A percentile compares a stretch with the other conserved stretches of the same genome.
Evolutionary conservation across 768 basidiomycete genomes (phyloP).

Genomic region (Clitopilus hobsonii): DNA sequence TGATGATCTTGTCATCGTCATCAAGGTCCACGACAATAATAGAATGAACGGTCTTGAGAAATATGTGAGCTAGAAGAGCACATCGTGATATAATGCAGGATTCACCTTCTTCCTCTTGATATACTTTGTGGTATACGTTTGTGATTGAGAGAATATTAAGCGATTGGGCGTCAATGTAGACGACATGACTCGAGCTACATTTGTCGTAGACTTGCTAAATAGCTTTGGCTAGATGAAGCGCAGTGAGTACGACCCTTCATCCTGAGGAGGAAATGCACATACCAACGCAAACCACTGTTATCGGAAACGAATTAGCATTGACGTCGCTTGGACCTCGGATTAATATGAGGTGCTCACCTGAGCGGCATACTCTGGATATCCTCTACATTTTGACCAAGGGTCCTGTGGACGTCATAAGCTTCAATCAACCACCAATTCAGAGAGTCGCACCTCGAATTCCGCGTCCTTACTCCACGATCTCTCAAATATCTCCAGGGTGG

Average conservation of each 20-base stretch:
- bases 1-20: conserved; percentile 56
- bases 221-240: conserved; percentile 47
- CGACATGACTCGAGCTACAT: conserved; percentile 52
- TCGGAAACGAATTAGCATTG: neutral
- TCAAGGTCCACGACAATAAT: conserved; percentile 62
- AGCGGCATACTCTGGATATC: conserved; percentile 46
- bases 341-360: conserved; percentile 36
- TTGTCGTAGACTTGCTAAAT: conserved; percentile 43
- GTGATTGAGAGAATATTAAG: conserved; percentile 53
- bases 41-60: conserved; percentile 48
- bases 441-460: conserved; percentile 53
- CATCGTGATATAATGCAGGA: neutral
- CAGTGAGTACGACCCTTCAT: neutral
- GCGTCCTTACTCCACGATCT: conserved; percentile 52
- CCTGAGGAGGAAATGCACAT: conserved; percentile 10
- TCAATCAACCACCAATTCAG: conserved; percentile 2
- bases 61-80: neutral
- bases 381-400: conserved; percentile 44
- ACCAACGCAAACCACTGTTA: conserved; percentile 52
- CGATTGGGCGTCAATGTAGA: conserved; percentile 57
- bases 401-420: conserved; percentile 25
- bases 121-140: conserved; percentile 55
- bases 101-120: conserved; percentile 47
- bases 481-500: conserved; percentile 47
- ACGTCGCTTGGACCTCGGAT: neutral